Conservation (phyloP, 495 filamentous ascomycete species). For the Daldinia loculata region DNA sequence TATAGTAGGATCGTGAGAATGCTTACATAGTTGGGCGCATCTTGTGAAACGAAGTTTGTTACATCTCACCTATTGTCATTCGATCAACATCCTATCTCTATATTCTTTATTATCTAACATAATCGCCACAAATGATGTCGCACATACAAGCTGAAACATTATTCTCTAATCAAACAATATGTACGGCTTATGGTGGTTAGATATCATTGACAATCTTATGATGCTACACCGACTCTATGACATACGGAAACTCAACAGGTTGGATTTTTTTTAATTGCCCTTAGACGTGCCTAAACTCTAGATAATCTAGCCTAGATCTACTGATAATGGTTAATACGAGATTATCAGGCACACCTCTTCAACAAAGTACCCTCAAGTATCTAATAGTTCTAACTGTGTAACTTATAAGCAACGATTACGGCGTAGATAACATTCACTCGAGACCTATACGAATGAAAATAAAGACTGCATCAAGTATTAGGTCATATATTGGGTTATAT, state of each 20-base stretch:
- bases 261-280: neutral
- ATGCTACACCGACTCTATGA: neutral
- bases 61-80: neutral
- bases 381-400: neutral
- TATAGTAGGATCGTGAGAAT: neutral
- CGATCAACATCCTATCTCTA: neutral
- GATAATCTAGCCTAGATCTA: neutral
- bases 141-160: neutral
- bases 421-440: neutral
- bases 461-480: neutral
- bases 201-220: neutral
- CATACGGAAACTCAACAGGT: neutral
- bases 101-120: neutral
- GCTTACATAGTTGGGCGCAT: neutral
- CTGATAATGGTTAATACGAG: neutral
- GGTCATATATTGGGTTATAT: neutral
- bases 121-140: neutral
- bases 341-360: neutral
- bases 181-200: slow-evolving; percentile 7
- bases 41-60: neutral
- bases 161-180: neutral
- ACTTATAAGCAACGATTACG: neutral
- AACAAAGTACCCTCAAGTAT: neutral
- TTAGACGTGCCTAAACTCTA: neutral
- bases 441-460: neutral